Evolutionary conservation across 1,284 basidiomycete species (phyloP), one percentile per base, ranked within the genome.

Genomic region (Malassezia furfur): DNA sequence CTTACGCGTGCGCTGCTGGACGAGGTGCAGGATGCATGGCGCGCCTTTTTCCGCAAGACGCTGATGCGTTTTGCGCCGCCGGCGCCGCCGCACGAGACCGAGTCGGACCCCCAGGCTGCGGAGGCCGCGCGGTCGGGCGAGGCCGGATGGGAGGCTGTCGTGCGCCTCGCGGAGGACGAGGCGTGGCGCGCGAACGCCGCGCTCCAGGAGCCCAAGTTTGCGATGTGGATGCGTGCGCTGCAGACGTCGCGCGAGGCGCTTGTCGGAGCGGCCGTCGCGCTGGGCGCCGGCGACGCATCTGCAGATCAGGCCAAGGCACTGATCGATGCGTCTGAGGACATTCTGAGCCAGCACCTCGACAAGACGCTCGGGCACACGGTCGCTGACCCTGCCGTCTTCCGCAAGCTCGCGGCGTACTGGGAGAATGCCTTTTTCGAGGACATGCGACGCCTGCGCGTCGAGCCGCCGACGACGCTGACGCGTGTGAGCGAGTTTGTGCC

Each of bases 401-500:
- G 88, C 47, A 80, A 83, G 19, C 81, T 94, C 5, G 85, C 94
- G 1, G 82, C 87, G 9, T 85, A 85, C 74, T 96, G 91, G 91
- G 94, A 98, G 77, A 79, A 78, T 30, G 81, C 83, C 51, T 99
- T 89, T 78, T 93, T 96, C 78, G 79, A 85, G 41, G 91, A 96
- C 73, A 99, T 99, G 94, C 79, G 79, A 31, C 83, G 85, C 14
- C 81, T 99, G 28, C 83, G 83, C 60, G 87, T 98, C 48, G 84
- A 86, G 55, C 83, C 85, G 32, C 91, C 94, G 15, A 89, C 91
- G 74, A 89, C 84, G 1, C 78, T 96, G 52, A 98, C 94, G 3
- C 84, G 94, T 37, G 94, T 98, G 14, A 93, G 90, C 15, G 94
- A 98, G 76, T 99, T 91, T 76, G 86, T 99, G 12, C 88, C 91